Base-by-base conservation (phyloP, 1,139 yeast genomes). In the Arxiozyma bovina region DNA sequence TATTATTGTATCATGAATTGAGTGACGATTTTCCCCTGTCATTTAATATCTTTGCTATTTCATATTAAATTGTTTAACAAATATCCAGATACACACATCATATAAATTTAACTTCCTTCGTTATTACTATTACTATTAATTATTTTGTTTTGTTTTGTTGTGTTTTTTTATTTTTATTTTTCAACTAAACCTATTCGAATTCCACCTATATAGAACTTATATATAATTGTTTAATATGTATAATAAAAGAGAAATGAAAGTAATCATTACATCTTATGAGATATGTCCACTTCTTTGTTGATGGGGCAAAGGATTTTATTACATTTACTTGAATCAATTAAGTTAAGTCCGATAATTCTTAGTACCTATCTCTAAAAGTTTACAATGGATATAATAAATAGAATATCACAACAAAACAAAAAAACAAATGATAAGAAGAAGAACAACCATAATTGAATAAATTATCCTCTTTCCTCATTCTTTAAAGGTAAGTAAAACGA, bases 151-250 rank as follows among this genome's bases (percentile, higher is more conserved):
- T n/a, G n/a, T n/a, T n/a, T n/a, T n/a, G n/a, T n/a, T n/a, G n/a
- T n/a, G n/a, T n/a, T 2, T 34, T 34, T 34, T 34, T 34, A 4
- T 15, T 34, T 34, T 34, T 34, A 3, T 3, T 12, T 12, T 34
- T 11, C 30, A 12, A 15, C n/a, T 34, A 34, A 34, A 15, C n/a
- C n/a, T 34, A 34, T 46, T 34, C 41, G 38, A 45, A 46, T 46
- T 34, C 41, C 42, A 46, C 6, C 21, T 46, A 46, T 46, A 38
- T 46, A 46, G 43, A 46, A 46, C 49, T n/a, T 42, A 41, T 42
- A 48, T 25, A 18, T 48, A 42, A 23, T 48, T 48, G 50, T 25
- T 48, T 48, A 42, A 30, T 41, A 25, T 27, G 40, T 25, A 48
- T 42, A 48, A 48, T 25, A 42, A 46, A 46, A 21, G 42, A 42